A percentile compares a stretch with the other conserved stretches of the same genome.
phyloP scores from a whole-genome alignment of 2,329 filamentous ascomycete species.

The Aspergillus calidoustus region DNA sequence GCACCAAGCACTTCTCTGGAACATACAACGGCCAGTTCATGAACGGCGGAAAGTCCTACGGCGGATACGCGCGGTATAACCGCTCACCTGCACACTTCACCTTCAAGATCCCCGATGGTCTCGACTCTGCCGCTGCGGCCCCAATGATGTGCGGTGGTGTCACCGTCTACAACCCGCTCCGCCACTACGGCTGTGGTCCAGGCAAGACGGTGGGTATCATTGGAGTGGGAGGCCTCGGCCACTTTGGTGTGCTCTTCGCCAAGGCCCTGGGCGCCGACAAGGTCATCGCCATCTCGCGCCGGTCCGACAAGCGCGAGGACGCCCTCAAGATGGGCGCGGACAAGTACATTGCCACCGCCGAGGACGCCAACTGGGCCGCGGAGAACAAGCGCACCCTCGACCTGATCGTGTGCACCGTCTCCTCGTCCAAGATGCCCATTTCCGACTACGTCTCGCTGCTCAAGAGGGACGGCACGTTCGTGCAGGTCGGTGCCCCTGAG shows the following conservation, averaged over 20 bases:
- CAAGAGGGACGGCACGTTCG: conserved; percentile 61
- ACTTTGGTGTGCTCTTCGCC: conserved; percentile 73
- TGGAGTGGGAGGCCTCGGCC: conserved; percentile 75
- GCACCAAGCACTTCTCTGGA: conserved; percentile 33
- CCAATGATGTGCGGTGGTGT: conserved; percentile 81
- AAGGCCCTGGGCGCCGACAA: conserved; percentile 72
- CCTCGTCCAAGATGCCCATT: conserved; percentile 66
- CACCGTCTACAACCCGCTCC: conserved; percentile 73
- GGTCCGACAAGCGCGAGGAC: conserved; percentile 55
- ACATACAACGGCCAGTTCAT: conserved; percentile 39
- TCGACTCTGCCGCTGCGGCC: conserved; percentile 59
- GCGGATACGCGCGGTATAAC: conserved; percentile 65
- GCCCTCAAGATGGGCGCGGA: conserved; percentile 61
- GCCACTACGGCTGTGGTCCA: conserved; percentile 68
- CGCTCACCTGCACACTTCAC: conserved; percentile 63
- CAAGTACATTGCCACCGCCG: conserved; percentile 60
- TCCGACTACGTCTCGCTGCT: conserved; percentile 65
- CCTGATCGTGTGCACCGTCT: conserved; percentile 62
- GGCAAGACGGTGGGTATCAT: conserved; percentile 75
- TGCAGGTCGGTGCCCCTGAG: conserved; percentile 71
- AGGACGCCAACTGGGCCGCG: conserved; percentile 58
- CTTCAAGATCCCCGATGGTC: conserved; percentile 59
- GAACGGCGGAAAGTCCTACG: conserved; percentile 67
- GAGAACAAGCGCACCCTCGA: conserved; percentile 56
- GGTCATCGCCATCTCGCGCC: conserved; percentile 61